Percentiles rank a stretch among this genome's conserved stretches.
Evolutionary conservation across 257 asterid species (phyloP).

Genomic region (Galeopsis tetrahit): DNA sequence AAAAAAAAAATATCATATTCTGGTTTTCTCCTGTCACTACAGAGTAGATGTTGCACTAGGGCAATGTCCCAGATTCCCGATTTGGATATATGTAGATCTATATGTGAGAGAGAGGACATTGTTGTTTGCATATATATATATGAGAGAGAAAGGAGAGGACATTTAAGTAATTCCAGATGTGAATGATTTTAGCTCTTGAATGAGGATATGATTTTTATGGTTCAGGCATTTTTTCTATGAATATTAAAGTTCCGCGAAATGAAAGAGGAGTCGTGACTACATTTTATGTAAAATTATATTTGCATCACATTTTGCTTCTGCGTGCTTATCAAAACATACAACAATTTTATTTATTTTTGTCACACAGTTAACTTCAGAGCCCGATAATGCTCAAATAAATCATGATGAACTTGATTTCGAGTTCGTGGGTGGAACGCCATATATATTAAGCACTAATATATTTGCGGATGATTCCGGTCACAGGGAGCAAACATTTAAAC

Average conservation of each 20-base stretch:
- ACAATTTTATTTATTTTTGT: too few species aligned
- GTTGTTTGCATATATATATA: neutral
- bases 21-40: neutral
- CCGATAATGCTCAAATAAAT: neutral
- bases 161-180: neutral
- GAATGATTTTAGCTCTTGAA: neutral
- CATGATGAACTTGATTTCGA: neutral
- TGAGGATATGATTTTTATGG: neutral
- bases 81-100: neutral
- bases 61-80: neutral
- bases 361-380: neutral
- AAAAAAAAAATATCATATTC: too few species aligned
- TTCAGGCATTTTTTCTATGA: neutral
- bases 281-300: neutral
- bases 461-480: neutral
- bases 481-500: neutral
- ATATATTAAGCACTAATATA: neutral
- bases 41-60: neutral
- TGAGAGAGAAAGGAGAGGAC: neutral
- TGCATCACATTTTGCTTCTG: too few species aligned
- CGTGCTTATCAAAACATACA: too few species aligned
- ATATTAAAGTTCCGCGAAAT: neutral
- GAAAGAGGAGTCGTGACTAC: neutral
- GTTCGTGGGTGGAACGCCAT: neutral
- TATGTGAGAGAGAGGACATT: too few species aligned